These are phyloP conservation scores for Solanum pennellii DNA, from an alignment of 257 asterid genomes.

Conservation along the genomic window DNA sequence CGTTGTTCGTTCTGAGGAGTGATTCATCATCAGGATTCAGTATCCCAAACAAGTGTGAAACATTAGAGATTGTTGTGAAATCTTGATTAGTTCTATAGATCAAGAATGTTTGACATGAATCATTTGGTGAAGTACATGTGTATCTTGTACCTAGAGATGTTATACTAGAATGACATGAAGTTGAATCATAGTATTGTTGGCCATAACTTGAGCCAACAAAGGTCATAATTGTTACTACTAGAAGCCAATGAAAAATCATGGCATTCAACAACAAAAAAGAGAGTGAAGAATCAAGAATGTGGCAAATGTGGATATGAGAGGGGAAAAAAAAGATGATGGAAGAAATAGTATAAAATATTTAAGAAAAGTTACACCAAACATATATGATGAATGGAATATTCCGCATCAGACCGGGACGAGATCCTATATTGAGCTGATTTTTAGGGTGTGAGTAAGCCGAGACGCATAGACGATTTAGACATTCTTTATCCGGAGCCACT, in stretches of 20 bases:
- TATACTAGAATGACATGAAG: conserved; percentile 25
- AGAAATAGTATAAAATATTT: background rate
- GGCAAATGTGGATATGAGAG: background rate
- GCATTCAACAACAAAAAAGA: background rate
- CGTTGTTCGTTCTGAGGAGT: conserved; percentile 27
- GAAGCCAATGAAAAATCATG: conserved; percentile 19
- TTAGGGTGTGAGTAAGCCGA: background rate
- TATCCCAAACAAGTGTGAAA: conserved; percentile 30
- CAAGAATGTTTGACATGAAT: conserved; percentile 37
- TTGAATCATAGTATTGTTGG: conserved; percentile 46
- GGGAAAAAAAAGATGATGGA: background rate
- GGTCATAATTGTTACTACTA: conserved; percentile 9
- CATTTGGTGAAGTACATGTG: conserved; percentile 24
- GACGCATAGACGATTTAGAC: too few species aligned
- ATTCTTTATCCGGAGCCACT: background rate
- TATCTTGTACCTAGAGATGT: conserved; percentile 42
- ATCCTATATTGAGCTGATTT: background rate
- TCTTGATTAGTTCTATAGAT: conserved; percentile 27
- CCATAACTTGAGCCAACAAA: conserved; percentile 9
- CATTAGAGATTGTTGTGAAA: conserved; percentile 22
- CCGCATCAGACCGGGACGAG: background rate
- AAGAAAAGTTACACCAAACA: background rate
- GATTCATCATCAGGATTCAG: conserved; percentile 2
- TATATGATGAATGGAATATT: background rate
- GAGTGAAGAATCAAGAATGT: background rate